Evolutionary conservation across 1,284 basidiomycete species (phyloP).

Genomic region (Apiotrichum laibachii): DNA sequence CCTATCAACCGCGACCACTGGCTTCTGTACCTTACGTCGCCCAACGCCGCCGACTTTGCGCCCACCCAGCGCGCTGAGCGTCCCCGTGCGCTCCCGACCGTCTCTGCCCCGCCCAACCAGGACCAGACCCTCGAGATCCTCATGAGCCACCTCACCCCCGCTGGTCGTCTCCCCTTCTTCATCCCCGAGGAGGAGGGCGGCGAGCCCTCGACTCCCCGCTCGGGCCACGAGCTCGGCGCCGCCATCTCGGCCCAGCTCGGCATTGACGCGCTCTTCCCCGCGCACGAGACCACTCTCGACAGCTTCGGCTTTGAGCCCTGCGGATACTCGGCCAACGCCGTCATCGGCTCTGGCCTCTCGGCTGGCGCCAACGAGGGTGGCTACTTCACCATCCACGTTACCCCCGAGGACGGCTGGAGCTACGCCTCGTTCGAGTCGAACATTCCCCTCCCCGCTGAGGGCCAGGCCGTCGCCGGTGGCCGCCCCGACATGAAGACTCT

Average conservation of each 20-base stretch:
- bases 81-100: conserved; percentile 10
- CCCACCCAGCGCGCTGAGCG: conserved; percentile 7
- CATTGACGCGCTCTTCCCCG: conserved; percentile 77
- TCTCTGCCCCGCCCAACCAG: conserved; percentile 29
- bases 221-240: conserved; percentile 63
- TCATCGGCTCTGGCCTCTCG: conserved; percentile 60
- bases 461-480: background rate
- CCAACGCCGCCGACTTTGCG: conserved; percentile 41
- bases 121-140: conserved; percentile 98
- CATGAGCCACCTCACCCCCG: conserved; percentile 87
- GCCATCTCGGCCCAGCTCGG: conserved; percentile 72
- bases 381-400: conserved; percentile 98
- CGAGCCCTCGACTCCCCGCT: conserved; percentile 14
- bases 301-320: conserved; percentile 94
- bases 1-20: conserved; percentile 99
- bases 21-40: conserved; percentile 86
- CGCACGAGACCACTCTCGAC: conserved; percentile 76
- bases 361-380: conserved; percentile 59
- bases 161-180: conserved; percentile 76
- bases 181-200: conserved; percentile 52
- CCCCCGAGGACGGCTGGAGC: conserved; percentile 94
- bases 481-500: conserved; percentile 70
- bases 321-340: conserved; percentile 93
- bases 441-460: conserved; percentile 63
- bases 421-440: conserved; percentile 99